phyloP scores from a whole-genome alignment of 2,329 filamentous ascomycete species.

The Chrysosporium queenslandicum region DNA sequence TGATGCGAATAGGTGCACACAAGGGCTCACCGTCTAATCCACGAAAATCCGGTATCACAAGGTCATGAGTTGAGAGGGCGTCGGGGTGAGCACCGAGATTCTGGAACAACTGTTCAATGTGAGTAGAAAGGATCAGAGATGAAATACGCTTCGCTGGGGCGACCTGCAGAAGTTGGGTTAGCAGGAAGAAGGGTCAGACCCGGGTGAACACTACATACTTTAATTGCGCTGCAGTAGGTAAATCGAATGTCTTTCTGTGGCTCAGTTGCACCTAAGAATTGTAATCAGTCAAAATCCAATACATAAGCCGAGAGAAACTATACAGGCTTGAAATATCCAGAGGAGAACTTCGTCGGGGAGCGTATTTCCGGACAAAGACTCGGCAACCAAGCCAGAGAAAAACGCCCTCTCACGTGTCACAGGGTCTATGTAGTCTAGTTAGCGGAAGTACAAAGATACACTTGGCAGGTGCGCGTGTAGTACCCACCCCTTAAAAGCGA shows the following conservation, averaged over 20 bases:
- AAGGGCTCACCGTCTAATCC: slow-evolving; percentile 19
- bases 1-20: background rate
- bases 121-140: slow-evolving; percentile 29
- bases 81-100: slow-evolving; percentile 47
- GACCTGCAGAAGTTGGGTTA: slow-evolving; percentile 21
- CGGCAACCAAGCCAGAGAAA: slow-evolving; percentile 51
- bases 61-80: slow-evolving; percentile 32
- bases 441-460: background rate
- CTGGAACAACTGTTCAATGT: slow-evolving; percentile 46
- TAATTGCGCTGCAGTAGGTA: slow-evolving; percentile 50
- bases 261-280: slow-evolving; percentile 43
- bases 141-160: slow-evolving; percentile 24
- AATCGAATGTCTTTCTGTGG: slow-evolving; percentile 46
- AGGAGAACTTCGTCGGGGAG: slow-evolving; percentile 55
- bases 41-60: slow-evolving; percentile 22
- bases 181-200: background rate
- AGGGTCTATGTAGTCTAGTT: slow-evolving; percentile 30
- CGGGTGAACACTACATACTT: slow-evolving; percentile 32
- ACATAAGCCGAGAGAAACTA: slow-evolving; percentile 10
- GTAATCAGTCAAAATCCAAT: background rate
- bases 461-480: background rate
- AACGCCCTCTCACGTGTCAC: slow-evolving; percentile 49
- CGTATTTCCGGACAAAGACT: slow-evolving; percentile 38
- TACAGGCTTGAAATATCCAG: slow-evolving; percentile 47
- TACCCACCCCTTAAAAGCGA: slow-evolving; percentile 27